These are phyloP conservation scores for Backusella macrospora DNA, from an alignment of 192 early-diverging fungal species.

Conservation along the genomic window DNA sequence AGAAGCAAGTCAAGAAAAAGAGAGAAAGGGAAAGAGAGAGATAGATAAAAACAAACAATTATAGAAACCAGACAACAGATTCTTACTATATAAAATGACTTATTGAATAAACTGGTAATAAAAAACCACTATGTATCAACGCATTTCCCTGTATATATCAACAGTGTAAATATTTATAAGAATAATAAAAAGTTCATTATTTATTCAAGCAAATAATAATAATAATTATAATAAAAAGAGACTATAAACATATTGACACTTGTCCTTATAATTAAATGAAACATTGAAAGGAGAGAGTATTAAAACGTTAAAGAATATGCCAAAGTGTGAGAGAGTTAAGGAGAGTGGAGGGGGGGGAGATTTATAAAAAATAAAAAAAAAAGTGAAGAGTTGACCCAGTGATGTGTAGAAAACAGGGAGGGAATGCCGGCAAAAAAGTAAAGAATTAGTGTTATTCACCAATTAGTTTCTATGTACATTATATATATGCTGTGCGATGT, in stretches of 20 bases:
- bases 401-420: not conserved
- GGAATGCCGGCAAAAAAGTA: slow-evolving; percentile 12
- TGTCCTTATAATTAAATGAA: not conserved
- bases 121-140: too few relatives aligned
- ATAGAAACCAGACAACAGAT: not conserved
- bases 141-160: too few relatives aligned
- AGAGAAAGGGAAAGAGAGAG: too few relatives aligned
- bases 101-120: too few relatives aligned
- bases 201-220: not conserved
- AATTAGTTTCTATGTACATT: slow-evolving; percentile 15
- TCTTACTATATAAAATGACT: not conserved
- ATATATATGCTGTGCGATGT: slow-evolving; percentile 14
- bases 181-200: not conserved
- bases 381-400: too few relatives aligned
- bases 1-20: too few relatives aligned
- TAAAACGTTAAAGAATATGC: not conserved
- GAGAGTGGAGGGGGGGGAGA: not conserved
- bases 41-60: not conserved
- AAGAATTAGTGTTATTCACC: slow-evolving; percentile 13
- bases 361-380: slow-evolving; percentile 1
- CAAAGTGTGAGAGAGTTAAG: slow-evolving; percentile 1
- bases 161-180: too few relatives aligned
- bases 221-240: not conserved
- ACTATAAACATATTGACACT: slow-evolving; percentile 12
- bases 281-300: not conserved